These are phyloP conservation scores for Colletotrichum siamense DNA, from an alignment of 2,329 filamentous ascomycete species.

Conservation along the genomic window DNA sequence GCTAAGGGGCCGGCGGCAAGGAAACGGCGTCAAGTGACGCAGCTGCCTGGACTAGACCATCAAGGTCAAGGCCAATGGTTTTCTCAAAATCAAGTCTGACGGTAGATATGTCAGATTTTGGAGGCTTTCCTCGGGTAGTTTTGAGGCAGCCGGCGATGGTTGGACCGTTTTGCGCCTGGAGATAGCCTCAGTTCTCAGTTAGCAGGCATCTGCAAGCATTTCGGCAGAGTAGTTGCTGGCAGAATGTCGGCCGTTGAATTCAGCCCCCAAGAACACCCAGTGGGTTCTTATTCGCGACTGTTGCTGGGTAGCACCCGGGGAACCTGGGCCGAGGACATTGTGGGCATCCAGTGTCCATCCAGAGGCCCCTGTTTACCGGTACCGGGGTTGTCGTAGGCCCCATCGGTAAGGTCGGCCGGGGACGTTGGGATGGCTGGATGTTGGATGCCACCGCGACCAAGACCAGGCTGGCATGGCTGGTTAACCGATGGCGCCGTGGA, in stretches of 20 bases:
- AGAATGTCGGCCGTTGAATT: not conserved
- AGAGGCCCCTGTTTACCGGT: not conserved
- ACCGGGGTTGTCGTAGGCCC: not conserved
- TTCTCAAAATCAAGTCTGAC: not conserved
- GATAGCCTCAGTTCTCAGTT: not conserved
- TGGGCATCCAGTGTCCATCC: not conserved
- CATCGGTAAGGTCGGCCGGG: constrained; percentile 3
- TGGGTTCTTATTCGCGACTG: not conserved
- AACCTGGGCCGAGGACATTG: not conserved
- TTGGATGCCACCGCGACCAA: not conserved
- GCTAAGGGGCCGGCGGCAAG: not conserved
- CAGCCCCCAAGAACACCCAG: not conserved
- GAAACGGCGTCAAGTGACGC: not conserved
- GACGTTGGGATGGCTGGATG: not conserved
- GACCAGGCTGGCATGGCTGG: not conserved
- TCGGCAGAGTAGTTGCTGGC: not conserved
- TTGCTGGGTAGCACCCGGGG: not conserved
- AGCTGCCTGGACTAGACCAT: not conserved
- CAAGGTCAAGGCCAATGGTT: not conserved
- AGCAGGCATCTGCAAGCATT: not conserved
- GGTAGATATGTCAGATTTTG: not conserved
- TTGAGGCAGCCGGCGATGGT: not conserved
- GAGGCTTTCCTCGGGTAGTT: not conserved
- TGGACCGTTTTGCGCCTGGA: not conserved
- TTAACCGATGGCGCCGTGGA: not conserved